Conservation (phyloP, 1,284 basidiomycete genomes). For the Trichosporon inkin region DNA sequence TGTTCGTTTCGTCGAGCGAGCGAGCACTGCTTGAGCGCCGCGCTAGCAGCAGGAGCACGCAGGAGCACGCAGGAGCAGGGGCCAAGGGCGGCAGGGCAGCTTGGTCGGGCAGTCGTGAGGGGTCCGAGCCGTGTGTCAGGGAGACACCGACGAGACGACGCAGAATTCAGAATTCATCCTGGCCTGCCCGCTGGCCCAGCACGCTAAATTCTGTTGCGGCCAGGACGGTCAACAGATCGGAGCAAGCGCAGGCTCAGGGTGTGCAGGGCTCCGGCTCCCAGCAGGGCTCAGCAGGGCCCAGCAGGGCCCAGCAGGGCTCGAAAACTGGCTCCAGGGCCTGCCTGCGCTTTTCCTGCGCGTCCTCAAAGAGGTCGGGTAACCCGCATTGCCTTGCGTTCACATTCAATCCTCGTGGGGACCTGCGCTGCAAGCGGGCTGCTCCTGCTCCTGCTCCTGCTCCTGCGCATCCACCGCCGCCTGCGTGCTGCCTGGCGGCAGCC, state of each 20-base stretch:
- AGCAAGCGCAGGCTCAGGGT: not conserved
- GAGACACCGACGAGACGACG: no score
- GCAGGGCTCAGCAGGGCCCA: constrained; percentile 2
- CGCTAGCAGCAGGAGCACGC: no score
- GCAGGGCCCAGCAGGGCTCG: constrained; percentile 1
- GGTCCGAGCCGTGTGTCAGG: no score
- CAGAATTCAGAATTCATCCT: no score
- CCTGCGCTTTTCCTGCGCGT: constrained; percentile 5
- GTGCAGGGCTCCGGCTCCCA: not conserved
- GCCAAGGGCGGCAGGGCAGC: no score
- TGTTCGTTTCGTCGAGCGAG: no score
- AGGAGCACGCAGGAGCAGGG: no score
- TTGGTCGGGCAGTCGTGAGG: no score
- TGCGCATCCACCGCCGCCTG: no score
- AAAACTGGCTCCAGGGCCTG: not conserved
- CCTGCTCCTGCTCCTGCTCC: not conserved
- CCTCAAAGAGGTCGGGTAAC: constrained; percentile 4
- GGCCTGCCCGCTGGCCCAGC: constrained; percentile 1
- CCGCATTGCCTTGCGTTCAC: not conserved
- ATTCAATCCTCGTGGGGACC: constrained; percentile 7
- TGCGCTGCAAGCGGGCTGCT: no score
- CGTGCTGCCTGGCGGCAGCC: no score
- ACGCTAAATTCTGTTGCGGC: constrained; percentile 4
- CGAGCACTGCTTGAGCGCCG: no score
- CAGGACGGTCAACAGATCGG: not conserved